Percentiles rank a stretch among this genome's conserved stretches.
Evolutionary conservation across 176 grass and related monocot species (phyloP).

Genomic region (Zoysia pacifica): DNA sequence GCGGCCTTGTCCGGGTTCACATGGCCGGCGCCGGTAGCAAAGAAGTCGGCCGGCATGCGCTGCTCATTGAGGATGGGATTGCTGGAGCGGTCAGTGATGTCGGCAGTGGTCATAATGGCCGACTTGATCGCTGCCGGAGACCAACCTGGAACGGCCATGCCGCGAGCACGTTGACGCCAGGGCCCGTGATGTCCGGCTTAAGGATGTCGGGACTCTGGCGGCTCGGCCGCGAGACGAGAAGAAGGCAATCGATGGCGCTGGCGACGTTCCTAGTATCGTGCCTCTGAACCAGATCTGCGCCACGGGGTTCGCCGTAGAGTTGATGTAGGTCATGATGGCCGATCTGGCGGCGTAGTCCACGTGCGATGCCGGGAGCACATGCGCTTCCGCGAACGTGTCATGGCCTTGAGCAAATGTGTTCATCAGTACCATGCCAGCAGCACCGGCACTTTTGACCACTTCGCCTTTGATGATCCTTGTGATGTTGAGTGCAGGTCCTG

Average conservation of each 20-base stretch:
- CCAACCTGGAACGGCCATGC: conserved; percentile 56
- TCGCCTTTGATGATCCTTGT: background rate
- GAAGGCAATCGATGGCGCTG: conserved; percentile 37
- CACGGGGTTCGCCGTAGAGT: background rate
- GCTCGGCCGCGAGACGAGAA: conserved; percentile 67
- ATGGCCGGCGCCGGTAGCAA: conserved; percentile 52
- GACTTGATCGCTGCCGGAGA: conserved; percentile 60
- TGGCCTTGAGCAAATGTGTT: conserved; percentile 33
- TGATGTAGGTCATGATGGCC: conserved; percentile 40
- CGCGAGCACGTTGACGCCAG: conserved; percentile 50
- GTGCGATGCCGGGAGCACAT: conserved; percentile 51
- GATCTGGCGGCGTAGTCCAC: conserved; percentile 25
- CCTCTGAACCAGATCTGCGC: conserved; percentile 37
- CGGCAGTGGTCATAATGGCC: conserved; percentile 66
- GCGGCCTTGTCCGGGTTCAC: conserved; percentile 53
- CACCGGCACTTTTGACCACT: conserved; percentile 42
- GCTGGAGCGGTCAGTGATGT: conserved; percentile 29
- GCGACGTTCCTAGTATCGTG: conserved; percentile 49
- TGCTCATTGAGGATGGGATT: conserved; percentile 44
- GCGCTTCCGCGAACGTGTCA: conserved; percentile 40
- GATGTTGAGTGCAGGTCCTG: background rate
- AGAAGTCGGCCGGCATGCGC: conserved; percentile 29
- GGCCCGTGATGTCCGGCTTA: conserved; percentile 58
- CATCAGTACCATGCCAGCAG: conserved; percentile 52
- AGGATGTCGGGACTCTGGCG: conserved; percentile 27